phyloP scores from a whole-genome alignment of 805 yeast genomes.

The Grigorovia humatica region DNA sequence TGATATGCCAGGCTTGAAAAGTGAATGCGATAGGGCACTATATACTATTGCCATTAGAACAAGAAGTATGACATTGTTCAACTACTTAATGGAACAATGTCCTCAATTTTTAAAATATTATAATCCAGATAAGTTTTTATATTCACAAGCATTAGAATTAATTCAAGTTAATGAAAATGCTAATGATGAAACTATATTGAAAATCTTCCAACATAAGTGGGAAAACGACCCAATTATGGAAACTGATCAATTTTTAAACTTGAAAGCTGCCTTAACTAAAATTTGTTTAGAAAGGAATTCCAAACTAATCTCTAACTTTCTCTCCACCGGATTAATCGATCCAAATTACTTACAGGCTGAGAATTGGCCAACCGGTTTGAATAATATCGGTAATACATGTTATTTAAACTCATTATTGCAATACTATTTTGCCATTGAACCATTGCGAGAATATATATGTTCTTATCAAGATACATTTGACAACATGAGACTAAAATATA shows the following conservation, averaged over 20 bases:
- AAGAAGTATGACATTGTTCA: conserved; percentile 46
- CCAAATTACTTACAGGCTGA: conserved; percentile 48
- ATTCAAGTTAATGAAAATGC: conserved; percentile 44
- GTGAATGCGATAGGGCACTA: conserved; percentile 41
- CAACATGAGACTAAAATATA: conserved; percentile 18
- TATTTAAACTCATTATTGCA: conserved; percentile 85
- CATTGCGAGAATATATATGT: conserved; percentile 59
- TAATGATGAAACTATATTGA: conserved; percentile 38
- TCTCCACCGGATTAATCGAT: conserved; percentile 55
- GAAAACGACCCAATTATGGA: conserved; percentile 13
- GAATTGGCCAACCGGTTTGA: conserved; percentile 83
- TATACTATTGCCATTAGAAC: conserved; percentile 50
- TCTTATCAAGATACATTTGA: conserved; percentile 36
- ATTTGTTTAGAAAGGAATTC: conserved; percentile 49
- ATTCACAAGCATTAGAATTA: conserved; percentile 35
- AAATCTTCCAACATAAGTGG: conserved; percentile 27
- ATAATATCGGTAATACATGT: conserved; percentile 94
- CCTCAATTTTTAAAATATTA: conserved; percentile 21
- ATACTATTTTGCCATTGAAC: conserved; percentile 78
- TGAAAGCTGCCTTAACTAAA: conserved; percentile 47
- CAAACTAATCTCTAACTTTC: conserved; percentile 42
- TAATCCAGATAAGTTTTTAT: conserved; percentile 19
- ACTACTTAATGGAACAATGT: conserved; percentile 36
- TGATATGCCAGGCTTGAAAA: conserved; percentile 38
- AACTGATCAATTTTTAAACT: conserved; percentile 40